Evolutionary conservation across 441 rosid genomes (phyloP), one percentile per base, ranked within the genome.

Genomic region (Pelargonium fulgidum): DNA sequence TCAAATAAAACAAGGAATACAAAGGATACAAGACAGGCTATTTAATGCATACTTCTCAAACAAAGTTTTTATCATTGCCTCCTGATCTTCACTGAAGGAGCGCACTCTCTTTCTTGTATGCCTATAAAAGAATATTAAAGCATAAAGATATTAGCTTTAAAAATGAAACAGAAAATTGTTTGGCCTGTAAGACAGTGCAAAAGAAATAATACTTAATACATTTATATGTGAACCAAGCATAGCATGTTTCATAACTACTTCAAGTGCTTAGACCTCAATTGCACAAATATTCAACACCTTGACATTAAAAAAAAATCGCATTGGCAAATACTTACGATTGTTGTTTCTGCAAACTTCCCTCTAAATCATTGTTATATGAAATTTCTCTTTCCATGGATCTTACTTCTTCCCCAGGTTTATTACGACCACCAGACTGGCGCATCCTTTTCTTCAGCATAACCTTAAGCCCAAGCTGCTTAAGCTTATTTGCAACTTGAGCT

Each of bases 401-500:
- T 75, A 69, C 84, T 20, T 81, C 80, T 26, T 70, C 84, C 20
- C 68, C 72, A 50, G 69, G 77, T 64, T 70, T 80, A 56, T 74
- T 68, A 67, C 75, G 50, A 62, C 56, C 79, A 65, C 72, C 81
- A 67, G 59, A 70, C 64, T 63, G 41, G 48, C 79, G 78, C 62
- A 67, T 74, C 81, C 87, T 86, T 85, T 84, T 90, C 85, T 74
- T 83, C 73, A 81, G 75, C 33, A 73, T 78, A 65, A 75, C 70
- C 75, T 70, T 71, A 67, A 92, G 76, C 72, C 96, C 99, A 45
- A 92, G 82, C 81, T 88, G 87, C 82, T 92, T 95, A 70, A 95
- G 97, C 84, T 85, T 95, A 82, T 87, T 95, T 68, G 87, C 75
- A 81, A 95, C 87, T 87, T 92, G 97, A 75, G 87, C 87, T 68